Evolutionary conservation across 192 early-diverging fungal genomes (phyloP).

Genomic region (Backusella psychrophila): DNA sequence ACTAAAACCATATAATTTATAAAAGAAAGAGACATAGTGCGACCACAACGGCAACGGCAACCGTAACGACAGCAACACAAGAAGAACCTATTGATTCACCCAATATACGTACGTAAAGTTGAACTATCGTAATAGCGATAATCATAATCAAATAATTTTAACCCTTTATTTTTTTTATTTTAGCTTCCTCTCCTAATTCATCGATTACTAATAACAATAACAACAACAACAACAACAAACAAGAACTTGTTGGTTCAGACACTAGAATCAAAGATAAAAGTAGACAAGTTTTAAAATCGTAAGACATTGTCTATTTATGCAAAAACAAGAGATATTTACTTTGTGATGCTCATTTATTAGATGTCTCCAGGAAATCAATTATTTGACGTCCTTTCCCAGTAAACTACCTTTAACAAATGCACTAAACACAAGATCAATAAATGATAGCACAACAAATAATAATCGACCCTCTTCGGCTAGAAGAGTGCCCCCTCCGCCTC

Average conservation of each 20-base stretch:
- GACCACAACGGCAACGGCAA: neutral
- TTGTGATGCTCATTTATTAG: constrained; percentile 16
- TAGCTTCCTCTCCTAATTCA: neutral
- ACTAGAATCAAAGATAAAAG: constrained; percentile 61
- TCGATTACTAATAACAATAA: neutral
- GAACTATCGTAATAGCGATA: neutral
- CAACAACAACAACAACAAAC: neutral
- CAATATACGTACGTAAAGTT: constrained; percentile 21
- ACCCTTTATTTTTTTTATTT: constrained; percentile 9
- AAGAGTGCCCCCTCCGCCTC: neutral
- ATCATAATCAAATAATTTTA: neutral
- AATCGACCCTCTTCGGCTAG: neutral
- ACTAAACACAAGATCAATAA: neutral
- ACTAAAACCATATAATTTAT: neutral
- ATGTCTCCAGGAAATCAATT: constrained; percentile 60
- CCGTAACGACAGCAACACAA: neutral
- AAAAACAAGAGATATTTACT: neutral
- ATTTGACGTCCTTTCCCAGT: constrained; percentile 45
- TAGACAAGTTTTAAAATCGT: constrained; percentile 75
- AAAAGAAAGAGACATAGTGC: constrained; percentile 17
- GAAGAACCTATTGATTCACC: constrained; percentile 23
- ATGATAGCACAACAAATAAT: neutral
- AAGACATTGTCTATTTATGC: constrained; percentile 14
- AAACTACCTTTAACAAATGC: constrained; percentile 29
- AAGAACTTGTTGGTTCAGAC: constrained; percentile 20